Percentiles rank a stretch among this genome's conserved stretches.
phyloP scores from a whole-genome alignment of 306 rosid species.

The Vigna angularis region DNA sequence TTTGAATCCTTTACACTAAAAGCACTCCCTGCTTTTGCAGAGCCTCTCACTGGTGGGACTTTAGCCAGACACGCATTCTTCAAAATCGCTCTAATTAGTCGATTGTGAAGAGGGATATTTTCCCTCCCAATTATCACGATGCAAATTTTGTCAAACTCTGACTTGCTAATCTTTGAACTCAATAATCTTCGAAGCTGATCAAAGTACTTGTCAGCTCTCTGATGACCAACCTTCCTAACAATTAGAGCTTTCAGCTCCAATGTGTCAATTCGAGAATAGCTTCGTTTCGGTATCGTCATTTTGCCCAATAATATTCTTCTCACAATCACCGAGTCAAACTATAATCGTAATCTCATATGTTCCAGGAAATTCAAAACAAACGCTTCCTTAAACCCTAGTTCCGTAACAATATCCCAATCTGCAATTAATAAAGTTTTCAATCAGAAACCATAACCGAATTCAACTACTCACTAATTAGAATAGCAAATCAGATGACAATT shows the following conservation, averaged over 20 bases:
- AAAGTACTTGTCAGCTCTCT: conserved; percentile 76
- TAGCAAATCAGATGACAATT: conserved; percentile 20
- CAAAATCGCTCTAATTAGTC: conserved; percentile 69
- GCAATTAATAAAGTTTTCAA: conserved; percentile 49
- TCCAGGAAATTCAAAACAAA: conserved; percentile 50
- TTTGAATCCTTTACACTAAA: conserved; percentile 57
- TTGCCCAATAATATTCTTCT: conserved; percentile 22
- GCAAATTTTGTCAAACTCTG: conserved; percentile 75
- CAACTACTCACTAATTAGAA: conserved; percentile 20
- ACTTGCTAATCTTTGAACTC: conserved; percentile 72
- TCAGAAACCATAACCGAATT: conserved; percentile 45
- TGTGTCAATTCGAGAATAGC: conserved; percentile 70
- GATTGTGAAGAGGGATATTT: conserved; percentile 80
- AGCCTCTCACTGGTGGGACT: conserved; percentile 62
- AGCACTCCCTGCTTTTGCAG: conserved; percentile 47
- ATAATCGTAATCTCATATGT: conserved; percentile 44
- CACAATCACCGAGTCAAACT: conserved; percentile 40
- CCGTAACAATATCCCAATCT: conserved; percentile 47
- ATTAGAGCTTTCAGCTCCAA: conserved; percentile 79
- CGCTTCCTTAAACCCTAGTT: conserved; percentile 65
- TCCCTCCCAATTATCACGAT: conserved; percentile 77
- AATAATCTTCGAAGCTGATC: conserved; percentile 71
- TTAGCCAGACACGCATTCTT: conserved; percentile 78
- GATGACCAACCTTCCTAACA: conserved; percentile 68
- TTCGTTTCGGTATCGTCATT: conserved; percentile 59